Percentiles rank a stretch among this genome's conserved stretches.
phyloP scores from a whole-genome alignment of 768 basidiomycete species.

The Suillus spraguei region DNA sequence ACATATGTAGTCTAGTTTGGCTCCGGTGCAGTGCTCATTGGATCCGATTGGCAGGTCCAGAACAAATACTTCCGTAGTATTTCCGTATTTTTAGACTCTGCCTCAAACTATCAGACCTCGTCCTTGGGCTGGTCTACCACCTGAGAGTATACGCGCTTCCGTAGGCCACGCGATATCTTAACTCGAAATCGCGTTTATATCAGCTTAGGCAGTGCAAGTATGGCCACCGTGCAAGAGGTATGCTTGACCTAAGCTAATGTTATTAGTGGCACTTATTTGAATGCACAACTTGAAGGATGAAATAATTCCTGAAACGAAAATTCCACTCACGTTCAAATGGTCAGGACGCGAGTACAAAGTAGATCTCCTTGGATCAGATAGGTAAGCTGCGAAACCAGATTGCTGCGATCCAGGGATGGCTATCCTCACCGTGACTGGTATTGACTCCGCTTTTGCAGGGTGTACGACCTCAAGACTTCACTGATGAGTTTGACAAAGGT shows the following conservation, averaged over 20 bases:
- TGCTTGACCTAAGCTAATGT: not conserved
- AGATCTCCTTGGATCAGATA: conserved; percentile 76
- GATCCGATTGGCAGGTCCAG: not conserved
- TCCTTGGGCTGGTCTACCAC: not conserved
- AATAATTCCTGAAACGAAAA: conserved; percentile 43
- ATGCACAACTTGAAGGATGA: conserved; percentile 4
- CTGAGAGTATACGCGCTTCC: not conserved
- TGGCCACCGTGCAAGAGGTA: conserved; percentile 4
- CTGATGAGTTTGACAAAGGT: conserved; percentile 75
- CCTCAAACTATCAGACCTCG: not conserved
- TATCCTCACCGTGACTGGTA: not conserved
- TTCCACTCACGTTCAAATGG: conserved; percentile 71
- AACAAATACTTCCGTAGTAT: not conserved
- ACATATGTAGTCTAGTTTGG: not conserved
- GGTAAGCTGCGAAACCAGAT: conserved; percentile 40
- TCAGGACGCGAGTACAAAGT: conserved; percentile 66
- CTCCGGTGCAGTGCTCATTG: not conserved
- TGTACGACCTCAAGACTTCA: conserved; percentile 76
- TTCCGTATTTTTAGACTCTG: not conserved
- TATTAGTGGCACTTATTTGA: not conserved
- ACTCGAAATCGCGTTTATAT: not conserved
- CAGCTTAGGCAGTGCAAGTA: conserved; percentile 1
- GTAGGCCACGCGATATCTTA: not conserved
- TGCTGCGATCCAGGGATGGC: not conserved
- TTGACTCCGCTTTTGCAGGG: conserved; percentile 42